Base-by-base conservation (phyloP, 768 basidiomycete species). In the Phaffia tasmanica region DNA sequence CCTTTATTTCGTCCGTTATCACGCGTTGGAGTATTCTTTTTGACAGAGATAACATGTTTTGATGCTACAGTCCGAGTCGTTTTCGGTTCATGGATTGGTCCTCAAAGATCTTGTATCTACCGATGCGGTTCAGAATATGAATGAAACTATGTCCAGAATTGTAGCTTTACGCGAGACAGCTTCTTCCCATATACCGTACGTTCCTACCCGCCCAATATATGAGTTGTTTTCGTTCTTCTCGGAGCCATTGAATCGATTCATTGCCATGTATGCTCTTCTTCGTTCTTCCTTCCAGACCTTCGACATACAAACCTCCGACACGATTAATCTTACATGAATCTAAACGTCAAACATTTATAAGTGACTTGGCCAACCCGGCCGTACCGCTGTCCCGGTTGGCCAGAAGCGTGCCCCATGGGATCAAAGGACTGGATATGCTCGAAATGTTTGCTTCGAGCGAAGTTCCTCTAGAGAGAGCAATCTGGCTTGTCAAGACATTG, bases 381-480 rank as follows among this genome's bases (percentile, higher is more conserved):
- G 67, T 74, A 11, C 74, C 74, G 4, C 69, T 74, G 1, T 65
- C 68, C 19, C 72, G 72, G 51, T 71, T 74, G 0, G 63, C 70
- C n/a, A 62, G 69, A n/a, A 67, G 60, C 27, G 65, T 74, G 1
- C 74, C 74, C 1, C 73, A 74, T 56, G 73, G 73, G 1, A 72
- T 69, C 60, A 70, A 69, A 57, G 68, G 68, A 16, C 46, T 57
- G 18, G 68, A 69, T 19, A 53, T 72, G 2, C 64, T 74, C 47
- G 72, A 73, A 27, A 71, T 73, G 72, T 68, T 74, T 7, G 48
- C 66, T 23, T 23, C 48, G 0, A 62, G 71, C 1, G 56, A 60
- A 18, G 74, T 73, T 2, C 66, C 70, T 5, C 23, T 72, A 19
- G 50, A 54, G 0, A 30, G 74, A 6, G 74, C 72, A 0, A 62